phyloP scores from a whole-genome alignment of 805 yeast genomes.

The Lipomyces sp. region DNA sequence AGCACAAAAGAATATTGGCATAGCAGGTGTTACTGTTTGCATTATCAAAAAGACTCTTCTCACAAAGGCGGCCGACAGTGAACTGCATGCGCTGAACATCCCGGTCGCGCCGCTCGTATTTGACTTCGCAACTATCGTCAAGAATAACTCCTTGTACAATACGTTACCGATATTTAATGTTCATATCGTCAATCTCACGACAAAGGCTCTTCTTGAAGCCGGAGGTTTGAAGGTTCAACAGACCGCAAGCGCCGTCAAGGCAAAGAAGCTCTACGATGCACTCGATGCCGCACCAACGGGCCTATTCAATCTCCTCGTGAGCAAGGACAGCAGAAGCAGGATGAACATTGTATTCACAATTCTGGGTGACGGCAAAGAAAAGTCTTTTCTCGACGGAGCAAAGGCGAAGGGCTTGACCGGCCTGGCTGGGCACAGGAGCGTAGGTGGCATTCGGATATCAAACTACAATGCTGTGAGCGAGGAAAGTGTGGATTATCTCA shows the following conservation, averaged over 20 bases:
- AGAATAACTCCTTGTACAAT: constrained; percentile 90
- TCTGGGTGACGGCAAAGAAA: constrained; percentile 57
- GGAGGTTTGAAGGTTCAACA: constrained; percentile 76
- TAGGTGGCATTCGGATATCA: constrained; percentile 95
- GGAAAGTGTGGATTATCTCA: constrained; percentile 56
- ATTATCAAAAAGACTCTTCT: constrained; percentile 80
- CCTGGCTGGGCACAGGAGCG: constrained; percentile 92
- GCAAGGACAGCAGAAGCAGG: constrained; percentile 61
- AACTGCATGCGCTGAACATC: constrained; percentile 55
- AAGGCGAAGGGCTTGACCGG: constrained; percentile 61
- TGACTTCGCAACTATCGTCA: constrained; percentile 80
- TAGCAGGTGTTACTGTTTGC: constrained; percentile 91
- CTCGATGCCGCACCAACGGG: constrained; percentile 60
- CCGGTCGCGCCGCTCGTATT: constrained; percentile 87
- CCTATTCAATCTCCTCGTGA: constrained; percentile 66
- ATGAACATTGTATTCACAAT: constrained; percentile 94
- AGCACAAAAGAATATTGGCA: constrained; percentile 96
- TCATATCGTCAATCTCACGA: constrained; percentile 77
- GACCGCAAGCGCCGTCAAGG: constrained; percentile 56
- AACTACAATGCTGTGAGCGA: constrained; percentile 76
- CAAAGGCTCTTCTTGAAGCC: constrained; percentile 53
- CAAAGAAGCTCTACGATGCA: constrained; percentile 58
- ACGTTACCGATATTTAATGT: constrained; percentile 93
- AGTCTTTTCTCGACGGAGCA: constrained; percentile 68
- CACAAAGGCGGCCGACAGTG: constrained; percentile 57